phyloP scores from a whole-genome alignment of 176 grass and related monocot genomes.

The Ampelocalamus luodianensis region DNA sequence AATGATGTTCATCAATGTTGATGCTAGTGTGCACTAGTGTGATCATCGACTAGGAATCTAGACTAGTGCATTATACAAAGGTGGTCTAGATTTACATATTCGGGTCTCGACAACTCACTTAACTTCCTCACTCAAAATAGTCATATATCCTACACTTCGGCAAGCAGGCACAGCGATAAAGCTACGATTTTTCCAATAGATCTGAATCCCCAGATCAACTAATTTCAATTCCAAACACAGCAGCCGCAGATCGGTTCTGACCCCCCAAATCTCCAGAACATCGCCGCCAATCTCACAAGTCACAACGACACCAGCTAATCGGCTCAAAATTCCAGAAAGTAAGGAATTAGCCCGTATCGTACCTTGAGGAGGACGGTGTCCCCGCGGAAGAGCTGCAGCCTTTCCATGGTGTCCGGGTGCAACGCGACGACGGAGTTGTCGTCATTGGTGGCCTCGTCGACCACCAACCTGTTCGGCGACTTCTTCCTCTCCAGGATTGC shows the following conservation, averaged over 20 bases:
- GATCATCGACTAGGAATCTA: no score
- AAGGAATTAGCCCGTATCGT: background rate
- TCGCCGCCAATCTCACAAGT: background rate
- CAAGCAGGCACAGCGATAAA: background rate
- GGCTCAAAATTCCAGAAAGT: background rate
- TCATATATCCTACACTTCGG: background rate
- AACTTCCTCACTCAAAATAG: no score
- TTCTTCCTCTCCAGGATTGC: constrained; percentile 79
- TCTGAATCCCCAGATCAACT: background rate
- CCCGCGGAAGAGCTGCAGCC: constrained; percentile 71
- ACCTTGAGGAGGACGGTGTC: constrained; percentile 82
- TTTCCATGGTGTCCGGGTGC: constrained; percentile 79
- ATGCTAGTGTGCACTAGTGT: no score
- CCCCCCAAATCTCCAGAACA: background rate
- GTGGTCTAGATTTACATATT: no score
- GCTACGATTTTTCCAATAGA: background rate
- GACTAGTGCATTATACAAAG: no score
- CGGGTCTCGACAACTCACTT: no score
- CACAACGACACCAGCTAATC: background rate
- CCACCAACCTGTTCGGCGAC: constrained; percentile 63
- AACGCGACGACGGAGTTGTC: constrained; percentile 76
- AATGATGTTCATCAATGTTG: no score
- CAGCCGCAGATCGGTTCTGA: background rate
- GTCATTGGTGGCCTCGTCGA: constrained; percentile 78
- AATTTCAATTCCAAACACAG: background rate